A percentile compares a stretch with the other conserved stretches of the same genome.
Evolutionary conservation across 2,329 filamentous ascomycete species (phyloP).

Genomic region (Coleophoma cylindrospora): DNA sequence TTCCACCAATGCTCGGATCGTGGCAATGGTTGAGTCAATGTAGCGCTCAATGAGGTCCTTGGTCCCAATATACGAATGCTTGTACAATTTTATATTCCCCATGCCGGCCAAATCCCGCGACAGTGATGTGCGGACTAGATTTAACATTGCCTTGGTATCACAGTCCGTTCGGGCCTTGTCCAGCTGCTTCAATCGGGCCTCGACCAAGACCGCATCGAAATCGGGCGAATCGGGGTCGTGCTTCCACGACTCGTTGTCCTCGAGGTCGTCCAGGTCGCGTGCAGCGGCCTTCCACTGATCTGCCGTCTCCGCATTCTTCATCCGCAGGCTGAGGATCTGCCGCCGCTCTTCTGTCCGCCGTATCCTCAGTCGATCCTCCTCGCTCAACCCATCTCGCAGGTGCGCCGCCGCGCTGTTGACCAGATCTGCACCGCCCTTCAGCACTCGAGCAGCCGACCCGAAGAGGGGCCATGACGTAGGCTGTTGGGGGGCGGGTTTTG

Average conservation of each 20-base stretch:
- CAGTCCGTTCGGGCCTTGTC: constrained; percentile 67
- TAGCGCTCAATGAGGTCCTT: constrained; percentile 85
- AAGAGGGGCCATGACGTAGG: constrained; percentile 14
- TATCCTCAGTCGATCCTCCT: constrained; percentile 41
- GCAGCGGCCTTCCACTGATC: constrained; percentile 74
- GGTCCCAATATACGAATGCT: constrained; percentile 78
- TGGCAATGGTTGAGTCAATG: constrained; percentile 71
- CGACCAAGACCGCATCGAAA: constrained; percentile 63
- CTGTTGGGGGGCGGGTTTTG: constrained; percentile 4
- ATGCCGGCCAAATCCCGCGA: constrained; percentile 81
- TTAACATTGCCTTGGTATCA: constrained; percentile 73
- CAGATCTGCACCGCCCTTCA: constrained; percentile 17
- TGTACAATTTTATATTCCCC: constrained; percentile 77
- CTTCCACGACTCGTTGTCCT: constrained; percentile 83
- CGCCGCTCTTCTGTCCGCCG: constrained; percentile 50
- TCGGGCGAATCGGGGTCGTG: constrained; percentile 43
- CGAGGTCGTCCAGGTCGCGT: constrained; percentile 69
- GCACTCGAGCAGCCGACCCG: constrained; percentile 17
- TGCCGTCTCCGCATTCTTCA: constrained; percentile 64
- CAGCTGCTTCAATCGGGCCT: constrained; percentile 64
- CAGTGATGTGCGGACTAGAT: constrained; percentile 73
- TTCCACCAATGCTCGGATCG: constrained; percentile 68
- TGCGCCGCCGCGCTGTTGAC: constrained; percentile 20
- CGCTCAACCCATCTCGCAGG: constrained; percentile 22
- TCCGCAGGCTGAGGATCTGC: constrained; percentile 56